Conservation (phyloP, 208 protist genomes). For the Crithidia sp. region DNA sequence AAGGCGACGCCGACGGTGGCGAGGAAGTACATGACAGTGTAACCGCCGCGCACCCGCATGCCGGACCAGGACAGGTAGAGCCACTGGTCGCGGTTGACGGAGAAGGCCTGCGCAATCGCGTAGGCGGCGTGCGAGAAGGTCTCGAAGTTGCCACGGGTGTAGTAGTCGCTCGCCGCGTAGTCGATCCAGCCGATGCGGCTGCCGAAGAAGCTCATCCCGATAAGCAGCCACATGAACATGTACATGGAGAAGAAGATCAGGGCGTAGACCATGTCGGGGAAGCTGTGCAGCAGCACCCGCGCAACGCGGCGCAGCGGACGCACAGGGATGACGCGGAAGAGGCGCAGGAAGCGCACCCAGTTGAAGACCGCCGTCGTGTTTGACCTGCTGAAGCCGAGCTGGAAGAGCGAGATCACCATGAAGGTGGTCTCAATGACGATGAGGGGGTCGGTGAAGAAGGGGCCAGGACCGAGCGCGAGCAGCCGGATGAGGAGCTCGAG, state of each 20-base stretch:
- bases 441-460: slow-evolving; percentile 78
- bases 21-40: slow-evolving; percentile 91
- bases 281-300: slow-evolving; percentile 79
- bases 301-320: slow-evolving; percentile 69
- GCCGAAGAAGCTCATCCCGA: slow-evolving; percentile 94
- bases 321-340: slow-evolving; percentile 71
- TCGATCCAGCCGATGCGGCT: slow-evolving; percentile 67
- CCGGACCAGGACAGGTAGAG: slow-evolving; percentile 86
- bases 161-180: slow-evolving; percentile 40
- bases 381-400: slow-evolving; percentile 84
- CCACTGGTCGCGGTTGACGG: slow-evolving; percentile 85
- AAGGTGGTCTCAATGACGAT: slow-evolving; percentile 79
- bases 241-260: slow-evolving; percentile 89
- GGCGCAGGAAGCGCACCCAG: slow-evolving; percentile 81
- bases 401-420: slow-evolving; percentile 85
- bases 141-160: slow-evolving; percentile 75
- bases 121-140: slow-evolving; percentile 83
- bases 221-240: slow-evolving; percentile 92
- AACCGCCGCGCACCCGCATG: slow-evolving; percentile 78
- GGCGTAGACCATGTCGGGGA: slow-evolving; percentile 85
- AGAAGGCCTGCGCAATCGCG: slow-evolving; percentile 89
- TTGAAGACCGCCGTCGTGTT: slow-evolving; percentile 91
- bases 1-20: slow-evolving; percentile 72
- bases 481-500: slow-evolving; percentile 87
- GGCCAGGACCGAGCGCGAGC: slow-evolving; percentile 76